These are phyloP conservation scores for Micromonas commoda DNA, from an alignment of 139 green algal genomes.

Conservation along the genomic window DNA sequence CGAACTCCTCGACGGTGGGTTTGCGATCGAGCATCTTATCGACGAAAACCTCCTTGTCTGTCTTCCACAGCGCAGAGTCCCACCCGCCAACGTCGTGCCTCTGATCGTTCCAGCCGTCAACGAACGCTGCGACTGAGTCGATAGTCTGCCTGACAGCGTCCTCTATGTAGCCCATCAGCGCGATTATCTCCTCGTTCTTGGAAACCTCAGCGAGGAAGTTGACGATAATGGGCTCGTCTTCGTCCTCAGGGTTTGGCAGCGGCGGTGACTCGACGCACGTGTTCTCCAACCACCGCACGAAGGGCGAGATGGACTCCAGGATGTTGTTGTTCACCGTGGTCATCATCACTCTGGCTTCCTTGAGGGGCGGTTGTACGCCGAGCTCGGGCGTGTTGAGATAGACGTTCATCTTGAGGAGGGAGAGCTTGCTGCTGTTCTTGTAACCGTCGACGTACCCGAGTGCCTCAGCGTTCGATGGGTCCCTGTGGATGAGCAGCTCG, in stretches of 20 bases:
- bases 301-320: conserved; percentile 63
- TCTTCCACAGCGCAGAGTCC: conserved; percentile 91
- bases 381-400: conserved; percentile 67
- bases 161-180: conserved; percentile 57
- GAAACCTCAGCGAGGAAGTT: conserved; percentile 74
- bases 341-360: conserved; percentile 68
- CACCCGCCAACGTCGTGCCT: too few species aligned
- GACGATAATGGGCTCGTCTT: conserved; percentile 69
- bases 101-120: conserved; percentile 67
- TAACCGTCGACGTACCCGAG: too few species aligned
- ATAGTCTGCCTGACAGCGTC: conserved; percentile 57
- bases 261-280: conserved; percentile 76
- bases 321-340: conserved; percentile 54
- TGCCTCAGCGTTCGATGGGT: too few species aligned
- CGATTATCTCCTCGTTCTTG: conserved; percentile 48
- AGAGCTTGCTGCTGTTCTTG: conserved; percentile 18
- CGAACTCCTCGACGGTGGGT: conserved; percentile 51
- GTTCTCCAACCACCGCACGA: conserved; percentile 87
- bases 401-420: conserved; percentile 61
- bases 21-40: conserved; percentile 73
- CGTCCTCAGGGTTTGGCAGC: conserved; percentile 49
- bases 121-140: conserved; percentile 50
- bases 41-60: conserved; percentile 60
- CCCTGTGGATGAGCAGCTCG: too few species aligned
- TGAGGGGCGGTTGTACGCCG: conserved; percentile 65